These are phyloP conservation scores for Cladosporium sp. DNA, from an alignment of 2,329 filamentous ascomycete genomes.

Conservation along the genomic window DNA sequence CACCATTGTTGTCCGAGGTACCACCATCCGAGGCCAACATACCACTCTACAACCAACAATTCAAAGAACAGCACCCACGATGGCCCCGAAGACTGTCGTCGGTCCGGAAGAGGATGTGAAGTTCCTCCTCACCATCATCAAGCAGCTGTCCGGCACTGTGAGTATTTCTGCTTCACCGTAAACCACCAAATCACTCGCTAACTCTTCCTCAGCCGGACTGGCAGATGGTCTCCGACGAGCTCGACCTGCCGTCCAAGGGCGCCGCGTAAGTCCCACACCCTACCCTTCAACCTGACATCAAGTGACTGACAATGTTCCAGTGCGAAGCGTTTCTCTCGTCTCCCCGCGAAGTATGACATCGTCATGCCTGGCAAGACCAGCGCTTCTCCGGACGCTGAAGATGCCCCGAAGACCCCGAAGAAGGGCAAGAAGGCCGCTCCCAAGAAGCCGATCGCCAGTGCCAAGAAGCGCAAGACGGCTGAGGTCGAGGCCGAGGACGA, in stretches of 20 bases:
- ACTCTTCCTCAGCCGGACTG: constrained; percentile 23
- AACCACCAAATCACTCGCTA: neutral
- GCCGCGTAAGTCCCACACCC: constrained; percentile 22
- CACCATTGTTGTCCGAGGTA: neutral
- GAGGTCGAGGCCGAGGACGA: constrained; percentile 19
- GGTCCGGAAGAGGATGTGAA: constrained; percentile 15
- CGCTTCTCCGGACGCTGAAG: neutral
- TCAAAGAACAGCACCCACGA: neutral
- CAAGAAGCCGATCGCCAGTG: constrained; percentile 7
- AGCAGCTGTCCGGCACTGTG: constrained; percentile 7
- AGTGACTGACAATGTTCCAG: neutral
- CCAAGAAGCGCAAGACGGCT: constrained; percentile 26
- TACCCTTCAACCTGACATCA: too few relatives aligned
- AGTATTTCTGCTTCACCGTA: neutral
- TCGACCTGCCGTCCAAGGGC: constrained; percentile 22
- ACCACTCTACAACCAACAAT: neutral
- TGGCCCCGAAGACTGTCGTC: neutral
- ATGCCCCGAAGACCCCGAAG: constrained; percentile 6
- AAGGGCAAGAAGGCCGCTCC: neutral
- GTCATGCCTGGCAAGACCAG: neutral
- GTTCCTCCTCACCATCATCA: constrained; percentile 19
- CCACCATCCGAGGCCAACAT: neutral
- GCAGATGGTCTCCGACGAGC: constrained; percentile 25
- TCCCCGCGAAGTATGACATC: constrained; percentile 23
- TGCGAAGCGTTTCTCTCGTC: constrained; percentile 23